Evolutionary conservation across 768 basidiomycete genomes (phyloP).

Genomic region (Pisolithus orientalis): DNA sequence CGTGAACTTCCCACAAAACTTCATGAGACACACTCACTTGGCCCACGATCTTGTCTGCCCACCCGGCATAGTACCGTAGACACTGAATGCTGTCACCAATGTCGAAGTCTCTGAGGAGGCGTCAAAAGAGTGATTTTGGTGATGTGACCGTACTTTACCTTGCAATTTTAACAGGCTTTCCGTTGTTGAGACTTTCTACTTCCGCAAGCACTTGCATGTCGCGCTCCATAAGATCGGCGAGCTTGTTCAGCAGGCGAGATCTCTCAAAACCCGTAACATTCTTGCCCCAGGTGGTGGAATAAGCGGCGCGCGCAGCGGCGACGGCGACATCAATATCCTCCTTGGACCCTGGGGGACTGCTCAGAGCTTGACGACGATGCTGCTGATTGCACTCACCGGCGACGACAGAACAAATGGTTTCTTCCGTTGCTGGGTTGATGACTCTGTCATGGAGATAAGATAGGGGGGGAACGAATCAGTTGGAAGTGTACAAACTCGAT

Average conservation of each 20-base stretch:
- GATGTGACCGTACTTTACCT: slow-evolving; percentile 32
- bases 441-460: slow-evolving; percentile 37
- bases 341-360: slow-evolving; percentile 40
- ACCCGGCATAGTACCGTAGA: slow-evolving; percentile 89
- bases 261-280: slow-evolving; percentile 82
- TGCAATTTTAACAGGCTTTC: slow-evolving; percentile 72
- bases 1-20: not conserved
- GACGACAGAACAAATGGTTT: slow-evolving; percentile 60
- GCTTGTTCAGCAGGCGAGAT: slow-evolving; percentile 72
- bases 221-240: slow-evolving; percentile 87
- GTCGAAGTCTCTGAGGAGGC: slow-evolving; percentile 58
- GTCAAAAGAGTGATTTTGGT: slow-evolving; percentile 20
- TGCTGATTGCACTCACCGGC: slow-evolving; percentile 36
- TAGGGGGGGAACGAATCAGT: slow-evolving; percentile 3
- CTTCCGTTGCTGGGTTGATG: slow-evolving; percentile 81
- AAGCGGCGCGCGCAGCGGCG: slow-evolving; percentile 74
- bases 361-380: no score
- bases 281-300: slow-evolving; percentile 84
- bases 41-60: slow-evolving; percentile 91
- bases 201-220: slow-evolving; percentile 78
- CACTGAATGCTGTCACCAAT: slow-evolving; percentile 75
- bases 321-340: slow-evolving; percentile 84
- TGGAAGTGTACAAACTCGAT: slow-evolving; percentile 45
- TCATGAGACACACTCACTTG: slow-evolving; percentile 42
- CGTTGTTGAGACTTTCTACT: slow-evolving; percentile 84